These are phyloP conservation scores for Chlorella sp. DNA, from an alignment of 139 green algal species.

Conservation along the genomic window DNA sequence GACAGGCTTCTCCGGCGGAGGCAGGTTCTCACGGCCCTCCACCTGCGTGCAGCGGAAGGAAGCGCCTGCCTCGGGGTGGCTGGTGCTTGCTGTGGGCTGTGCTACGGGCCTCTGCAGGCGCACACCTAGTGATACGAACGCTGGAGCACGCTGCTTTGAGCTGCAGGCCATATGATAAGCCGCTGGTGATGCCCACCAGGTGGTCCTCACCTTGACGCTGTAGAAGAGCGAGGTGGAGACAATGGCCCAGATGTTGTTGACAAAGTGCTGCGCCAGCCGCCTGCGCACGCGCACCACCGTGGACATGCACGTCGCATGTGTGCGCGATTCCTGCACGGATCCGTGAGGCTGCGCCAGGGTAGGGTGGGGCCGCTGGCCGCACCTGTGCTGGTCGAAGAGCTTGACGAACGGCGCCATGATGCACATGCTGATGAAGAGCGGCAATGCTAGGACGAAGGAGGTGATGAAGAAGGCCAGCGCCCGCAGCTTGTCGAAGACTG, in stretches of 20 bases:
- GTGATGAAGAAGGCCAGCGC: slow-evolving; percentile 73
- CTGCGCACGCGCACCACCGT: slow-evolving; percentile 20
- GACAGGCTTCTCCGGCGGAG: slow-evolving; percentile 53
- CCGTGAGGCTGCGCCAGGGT: no score
- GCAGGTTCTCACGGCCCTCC: slow-evolving; percentile 83
- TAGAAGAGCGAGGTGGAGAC: slow-evolving; percentile 78
- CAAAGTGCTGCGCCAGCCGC: slow-evolving; percentile 68
- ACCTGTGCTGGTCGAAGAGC: slow-evolving; percentile 74
- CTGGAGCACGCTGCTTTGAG: no score
- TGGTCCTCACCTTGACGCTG: slow-evolving; percentile 61
- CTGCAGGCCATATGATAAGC: no score
- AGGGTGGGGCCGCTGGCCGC: background rate
- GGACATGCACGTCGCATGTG: background rate
- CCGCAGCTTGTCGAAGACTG: slow-evolving; percentile 34
- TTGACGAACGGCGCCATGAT: slow-evolving; percentile 65
- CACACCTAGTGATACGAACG: no score
- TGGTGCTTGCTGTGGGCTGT: no score
- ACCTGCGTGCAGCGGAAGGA: no score
- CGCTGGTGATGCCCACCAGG: no score
- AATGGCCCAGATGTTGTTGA: slow-evolving; percentile 93
- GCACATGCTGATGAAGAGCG: slow-evolving; percentile 85
- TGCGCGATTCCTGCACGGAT: no score
- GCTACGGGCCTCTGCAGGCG: no score
- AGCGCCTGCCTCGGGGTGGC: no score
- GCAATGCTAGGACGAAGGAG: slow-evolving; percentile 71